phyloP scores from a whole-genome alignment of 1,284 basidiomycete species.

The Ustilago hordei region DNA sequence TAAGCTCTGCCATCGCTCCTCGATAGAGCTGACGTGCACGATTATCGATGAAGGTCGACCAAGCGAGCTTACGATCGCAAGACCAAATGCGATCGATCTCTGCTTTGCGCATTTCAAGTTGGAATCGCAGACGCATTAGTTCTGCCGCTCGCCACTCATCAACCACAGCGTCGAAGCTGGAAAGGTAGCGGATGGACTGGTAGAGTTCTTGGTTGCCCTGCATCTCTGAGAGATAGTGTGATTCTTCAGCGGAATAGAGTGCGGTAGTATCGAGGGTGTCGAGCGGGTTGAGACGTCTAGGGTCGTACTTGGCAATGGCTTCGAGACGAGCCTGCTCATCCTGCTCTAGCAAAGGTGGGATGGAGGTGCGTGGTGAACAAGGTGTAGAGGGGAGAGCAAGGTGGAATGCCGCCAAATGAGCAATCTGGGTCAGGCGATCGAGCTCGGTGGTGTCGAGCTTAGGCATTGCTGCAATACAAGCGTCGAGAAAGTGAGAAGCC shows the following conservation, averaged over 20 bases:
- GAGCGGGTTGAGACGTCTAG: slow-evolving; percentile 32
- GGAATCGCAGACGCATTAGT: slow-evolving; percentile 32
- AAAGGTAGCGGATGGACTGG: slow-evolving; percentile 27
- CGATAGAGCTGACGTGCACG: slow-evolving; percentile 32
- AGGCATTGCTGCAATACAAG: slow-evolving; percentile 20
- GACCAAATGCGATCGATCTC: slow-evolving; percentile 46
- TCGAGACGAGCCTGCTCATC: slow-evolving; percentile 17
- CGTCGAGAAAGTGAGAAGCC: slow-evolving; percentile 38
- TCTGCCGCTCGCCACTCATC: slow-evolving; percentile 48
- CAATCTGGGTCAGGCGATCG: slow-evolving; percentile 44
- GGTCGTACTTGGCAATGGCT: slow-evolving; percentile 17
- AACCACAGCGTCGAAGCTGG: slow-evolving; percentile 42
- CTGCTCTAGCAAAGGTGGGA: slow-evolving; percentile 3
- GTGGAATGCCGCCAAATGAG: slow-evolving; percentile 43
- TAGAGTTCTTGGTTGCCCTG: slow-evolving; percentile 33
- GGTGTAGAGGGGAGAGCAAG: slow-evolving; percentile 21
- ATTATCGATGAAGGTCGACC: slow-evolving; percentile 37
- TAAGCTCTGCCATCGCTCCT: slow-evolving; percentile 15
- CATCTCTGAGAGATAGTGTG: slow-evolving; percentile 29
- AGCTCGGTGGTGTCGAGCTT: slow-evolving; percentile 46
- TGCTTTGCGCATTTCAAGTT: slow-evolving; percentile 45
- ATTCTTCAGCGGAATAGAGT: slow-evolving; percentile 36
- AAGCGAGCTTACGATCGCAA: slow-evolving; percentile 46
- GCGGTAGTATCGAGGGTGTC: slow-evolving; percentile 31
- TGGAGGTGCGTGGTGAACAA: slow-evolving; percentile 6